Evolutionary conservation across 441 rosid genomes (phyloP).

Genomic region (Populus hybrid): DNA sequence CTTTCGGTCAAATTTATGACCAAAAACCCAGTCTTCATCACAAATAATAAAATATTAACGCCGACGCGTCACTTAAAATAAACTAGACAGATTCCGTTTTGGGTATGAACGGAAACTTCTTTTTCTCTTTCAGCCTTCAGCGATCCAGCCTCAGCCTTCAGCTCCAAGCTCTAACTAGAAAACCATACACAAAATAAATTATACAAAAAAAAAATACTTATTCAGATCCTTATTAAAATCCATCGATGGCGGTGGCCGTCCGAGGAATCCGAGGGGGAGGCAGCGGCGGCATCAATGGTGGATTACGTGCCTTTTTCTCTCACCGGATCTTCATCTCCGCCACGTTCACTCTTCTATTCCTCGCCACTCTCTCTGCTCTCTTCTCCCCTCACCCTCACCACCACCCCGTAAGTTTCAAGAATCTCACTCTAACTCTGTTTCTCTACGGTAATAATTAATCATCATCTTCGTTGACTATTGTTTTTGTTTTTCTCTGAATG

Average conservation of each 20-base stretch:
- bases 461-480: background rate
- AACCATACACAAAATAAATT: background rate
- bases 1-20: background rate
- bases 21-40: background rate
- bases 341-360: conserved; percentile 76
- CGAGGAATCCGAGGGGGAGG: conserved; percentile 68
- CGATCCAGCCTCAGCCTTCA: background rate
- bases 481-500: background rate
- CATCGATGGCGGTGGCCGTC: conserved; percentile 70
- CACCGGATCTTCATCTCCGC: conserved; percentile 83
- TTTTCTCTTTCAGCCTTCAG: background rate
- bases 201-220: background rate
- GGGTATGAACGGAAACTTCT: background rate
- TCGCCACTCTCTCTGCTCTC: conserved; percentile 73
- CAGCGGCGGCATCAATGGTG: conserved; percentile 38
- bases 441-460: background rate
- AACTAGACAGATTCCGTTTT: background rate
- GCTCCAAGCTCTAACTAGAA: background rate
- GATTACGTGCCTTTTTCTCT: conserved; percentile 61
- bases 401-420: conserved; percentile 41
- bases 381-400: conserved; percentile 47
- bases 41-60: background rate
- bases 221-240: conserved; percentile 1
- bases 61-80: background rate
- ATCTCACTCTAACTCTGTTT: background rate